Base-by-base conservation (phyloP, 1,139 yeast species). In the Cylindricascospora bacillispora region DNA sequence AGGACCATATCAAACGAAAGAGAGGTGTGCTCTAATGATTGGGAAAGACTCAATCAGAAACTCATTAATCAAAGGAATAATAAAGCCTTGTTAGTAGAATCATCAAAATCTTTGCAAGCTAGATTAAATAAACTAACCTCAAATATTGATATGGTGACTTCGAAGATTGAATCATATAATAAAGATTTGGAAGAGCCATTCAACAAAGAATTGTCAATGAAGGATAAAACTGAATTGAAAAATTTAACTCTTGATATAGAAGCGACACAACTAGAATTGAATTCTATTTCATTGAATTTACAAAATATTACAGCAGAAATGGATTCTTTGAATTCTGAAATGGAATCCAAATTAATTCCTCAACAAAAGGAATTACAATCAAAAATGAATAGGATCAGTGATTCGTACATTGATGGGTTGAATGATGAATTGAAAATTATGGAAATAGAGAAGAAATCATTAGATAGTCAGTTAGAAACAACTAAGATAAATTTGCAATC, bases 181-280 rank as follows among this genome's bases (percentile, higher is more conserved):
- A 41, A 47, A 2, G 95, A 86, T 50, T 42, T 74, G 33, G 39
- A 49, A 1, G 60, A 76, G 4, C 63, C 63, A 1, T 82, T 82
- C 44, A 59, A 67, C 9, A 66, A 67, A 30, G 62, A 65, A 2
- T 57, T 85, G 24, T 58, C 73, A 1, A 40, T 49, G 1, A 64
- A 57, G 1, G 79, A 75, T 39, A 54, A 57, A 26, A 34, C 41
- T 1, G 59, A 58, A 24, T 56, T 85, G 22, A 49, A 59, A 3
- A 32, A 39, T 0, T 47, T 76, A 7, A 60, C 60, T 17, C 27
- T 33, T 0, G 47, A 60, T 5, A 60, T 81, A 4, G 57, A 63
- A 2, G 39, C 42, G 4, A 35, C 61, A 3, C 77, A 70, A 39
- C 47, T 44, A 6, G 46, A 59, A 20, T 59, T 73, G 31, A 65